These are phyloP conservation scores for Saccharomycopsis amapae DNA, from an alignment of 805 yeast species.

Conservation along the genomic window DNA sequence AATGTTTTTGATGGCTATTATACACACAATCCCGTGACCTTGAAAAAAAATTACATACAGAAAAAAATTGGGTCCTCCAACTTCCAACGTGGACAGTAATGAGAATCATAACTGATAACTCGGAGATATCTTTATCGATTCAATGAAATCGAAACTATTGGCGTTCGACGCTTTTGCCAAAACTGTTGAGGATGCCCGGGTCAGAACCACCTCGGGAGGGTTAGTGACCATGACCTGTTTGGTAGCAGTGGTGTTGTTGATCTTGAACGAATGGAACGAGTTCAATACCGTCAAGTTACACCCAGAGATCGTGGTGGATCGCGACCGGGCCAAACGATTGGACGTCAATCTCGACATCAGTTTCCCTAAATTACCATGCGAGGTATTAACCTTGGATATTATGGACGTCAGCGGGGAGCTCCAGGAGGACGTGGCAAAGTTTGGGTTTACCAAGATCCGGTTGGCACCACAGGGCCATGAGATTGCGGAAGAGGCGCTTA, in stretches of 20 bases:
- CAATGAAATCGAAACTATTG: conserved; percentile 29
- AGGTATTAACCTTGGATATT: conserved; percentile 68
- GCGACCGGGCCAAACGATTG: conserved; percentile 66
- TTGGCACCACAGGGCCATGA: conserved; percentile 46
- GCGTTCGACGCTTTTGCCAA: conserved; percentile 87
- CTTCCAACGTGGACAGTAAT: not conserved
- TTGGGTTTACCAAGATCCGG: conserved; percentile 68
- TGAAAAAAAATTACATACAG: not conserved
- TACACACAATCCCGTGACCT: too few species aligned
- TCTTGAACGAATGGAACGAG: conserved; percentile 69
- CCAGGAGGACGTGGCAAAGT: conserved; percentile 61
- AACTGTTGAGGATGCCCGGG: conserved; percentile 87
- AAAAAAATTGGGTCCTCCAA: not conserved
- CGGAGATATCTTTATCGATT: too few species aligned
- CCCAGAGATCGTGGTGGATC: conserved; percentile 86
- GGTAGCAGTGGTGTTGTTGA: conserved; percentile 50
- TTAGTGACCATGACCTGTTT: conserved; percentile 70
- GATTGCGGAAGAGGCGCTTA: conserved; percentile 33
- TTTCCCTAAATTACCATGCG: conserved; percentile 85
- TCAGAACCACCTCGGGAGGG: conserved; percentile 88
- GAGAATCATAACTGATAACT: not conserved
- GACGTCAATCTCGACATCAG: conserved; percentile 76
- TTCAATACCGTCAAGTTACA: conserved; percentile 60
- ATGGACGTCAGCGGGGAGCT: conserved; percentile 85
- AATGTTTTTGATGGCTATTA: not conserved